phyloP scores from a whole-genome alignment of 768 basidiomycete species.

The Coprinopsis strossmayeri region DNA sequence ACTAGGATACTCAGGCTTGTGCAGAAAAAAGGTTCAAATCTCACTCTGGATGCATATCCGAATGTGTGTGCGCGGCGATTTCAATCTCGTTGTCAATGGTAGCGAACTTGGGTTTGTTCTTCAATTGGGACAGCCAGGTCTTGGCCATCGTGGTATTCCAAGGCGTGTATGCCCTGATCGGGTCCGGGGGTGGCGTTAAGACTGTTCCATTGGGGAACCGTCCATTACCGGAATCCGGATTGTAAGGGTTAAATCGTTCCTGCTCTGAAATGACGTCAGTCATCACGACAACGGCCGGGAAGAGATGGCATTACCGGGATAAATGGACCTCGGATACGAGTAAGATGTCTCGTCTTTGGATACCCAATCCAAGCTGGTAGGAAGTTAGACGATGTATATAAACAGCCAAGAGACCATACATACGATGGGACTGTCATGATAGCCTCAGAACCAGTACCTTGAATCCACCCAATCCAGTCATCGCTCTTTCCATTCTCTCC shows the following conservation, averaged over 20 bases:
- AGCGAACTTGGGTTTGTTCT: conserved; percentile 41
- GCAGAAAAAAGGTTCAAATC: conserved; percentile 8
- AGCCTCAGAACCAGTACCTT: conserved; percentile 34
- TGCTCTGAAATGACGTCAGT: conserved; percentile 27
- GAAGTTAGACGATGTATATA: neutral
- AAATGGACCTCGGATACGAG: conserved; percentile 38
- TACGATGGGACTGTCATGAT: conserved; percentile 47
- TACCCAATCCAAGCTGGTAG: conserved; percentile 46
- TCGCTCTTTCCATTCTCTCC: conserved; percentile 34
- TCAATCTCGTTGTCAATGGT: conserved; percentile 54
- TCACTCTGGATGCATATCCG: conserved; percentile 50
- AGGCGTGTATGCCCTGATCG: conserved; percentile 32
- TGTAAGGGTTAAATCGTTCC: conserved; percentile 38
- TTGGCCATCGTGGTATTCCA: conserved; percentile 42
- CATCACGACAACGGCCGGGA: neutral
- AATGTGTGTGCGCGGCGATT: conserved; percentile 46
- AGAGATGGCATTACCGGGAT: conserved; percentile 29
- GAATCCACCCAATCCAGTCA: conserved; percentile 43
- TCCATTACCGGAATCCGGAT: conserved; percentile 43
- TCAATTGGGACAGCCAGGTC: conserved; percentile 37
- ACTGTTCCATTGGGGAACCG: conserved; percentile 40
- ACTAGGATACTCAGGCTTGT: neutral
- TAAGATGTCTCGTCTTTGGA: conserved; percentile 47
- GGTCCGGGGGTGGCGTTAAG: conserved; percentile 32
- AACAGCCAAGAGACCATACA: conserved; percentile 14